Evolutionary conservation across 169 alveolate species (phyloP).

Genomic region (Theileria orientalis): DNA sequence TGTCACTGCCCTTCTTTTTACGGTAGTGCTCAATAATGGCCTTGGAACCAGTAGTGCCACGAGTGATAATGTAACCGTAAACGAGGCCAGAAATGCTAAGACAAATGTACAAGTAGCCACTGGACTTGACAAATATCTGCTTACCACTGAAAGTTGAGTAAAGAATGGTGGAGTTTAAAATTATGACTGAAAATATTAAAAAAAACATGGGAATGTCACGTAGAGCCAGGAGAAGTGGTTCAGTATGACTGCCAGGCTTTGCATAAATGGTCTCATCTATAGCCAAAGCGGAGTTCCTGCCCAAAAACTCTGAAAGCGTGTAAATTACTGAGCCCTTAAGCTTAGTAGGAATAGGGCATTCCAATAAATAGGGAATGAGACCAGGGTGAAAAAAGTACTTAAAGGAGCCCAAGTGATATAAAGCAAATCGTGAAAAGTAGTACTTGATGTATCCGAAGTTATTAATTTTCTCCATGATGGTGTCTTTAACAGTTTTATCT

Average conservation of each 20-base stretch:
- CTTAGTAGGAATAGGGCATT: constrained; percentile 1
- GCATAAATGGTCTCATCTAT: constrained; percentile 16
- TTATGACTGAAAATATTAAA: constrained; percentile 1
- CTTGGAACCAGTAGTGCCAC: constrained; percentile 1
- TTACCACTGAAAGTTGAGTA: constrained; percentile 7
- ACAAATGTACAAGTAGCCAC: background rate
- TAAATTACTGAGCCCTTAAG: constrained; percentile 6
- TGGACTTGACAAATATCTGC: background rate
- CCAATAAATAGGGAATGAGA: constrained; percentile 20
- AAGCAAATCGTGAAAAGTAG: background rate
- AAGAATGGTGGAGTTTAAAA: background rate
- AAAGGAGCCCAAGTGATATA: constrained; percentile 3
- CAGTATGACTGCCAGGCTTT: background rate
- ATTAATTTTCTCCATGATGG: background rate
- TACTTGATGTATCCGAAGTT: background rate
- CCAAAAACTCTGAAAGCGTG: constrained; percentile 10
- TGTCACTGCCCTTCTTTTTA: background rate
- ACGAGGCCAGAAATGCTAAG: background rate
- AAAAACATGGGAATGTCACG: constrained; percentile 4
- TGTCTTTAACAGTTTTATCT: background rate
- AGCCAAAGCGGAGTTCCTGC: background rate
- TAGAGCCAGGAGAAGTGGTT: background rate
- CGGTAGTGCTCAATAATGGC: background rate
- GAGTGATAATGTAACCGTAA: background rate
- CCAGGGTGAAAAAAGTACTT: constrained; percentile 21